Evolutionary conservation across 257 asterid genomes (phyloP), one percentile per base, ranked within the genome.

Genomic region (Nicotiana knightiana): DNA sequence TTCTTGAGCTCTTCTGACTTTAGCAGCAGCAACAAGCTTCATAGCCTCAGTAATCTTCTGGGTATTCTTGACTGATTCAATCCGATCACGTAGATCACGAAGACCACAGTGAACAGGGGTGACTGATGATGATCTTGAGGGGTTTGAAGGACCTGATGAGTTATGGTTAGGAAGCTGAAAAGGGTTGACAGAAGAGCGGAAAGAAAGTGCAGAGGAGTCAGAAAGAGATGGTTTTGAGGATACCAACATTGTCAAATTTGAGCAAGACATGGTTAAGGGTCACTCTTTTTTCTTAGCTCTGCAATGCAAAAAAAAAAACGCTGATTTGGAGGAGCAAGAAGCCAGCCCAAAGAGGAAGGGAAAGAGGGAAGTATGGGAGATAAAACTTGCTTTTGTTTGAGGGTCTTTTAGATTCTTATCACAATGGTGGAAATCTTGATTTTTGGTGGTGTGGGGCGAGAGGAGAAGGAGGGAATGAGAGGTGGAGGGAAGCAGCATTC

Each of bases 1-100:
- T 82, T 95, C 99, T 76, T 95, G 99, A 0, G 99, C 99, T 83
- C 98, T 85, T 70, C 98, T 86, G 76, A 93, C 99, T 85, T 93
- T 95, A 6, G 99, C 99, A 24, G 99, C 99, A 1, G 99, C 98
- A 11, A 95, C 98, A 9, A 95, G 95, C 89, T 95, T 95, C 99
- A 95, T 92, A 80, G 99, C 98, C 88, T 95, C 99, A 0, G 99
- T 95, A 87, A 95, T 93, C 39, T 95, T 95, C 90, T 93, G 97
- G 0, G 99, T 95, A 92, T 93, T 95, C 86, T 90, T 93, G 17
- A 93, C 98, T 0, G 98, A 92, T 0, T 86, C 87, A 58, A 95
- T 95, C 12, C 99, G 97, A 1, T 81, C 96, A 4, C 98, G 99
- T 10, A 93, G 94, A 6, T 95, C 97, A 3, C 98, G 97, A 28